Conservation (phyloP, 495 filamentous ascomycete species). For the Chaetomium tenue region DNA sequence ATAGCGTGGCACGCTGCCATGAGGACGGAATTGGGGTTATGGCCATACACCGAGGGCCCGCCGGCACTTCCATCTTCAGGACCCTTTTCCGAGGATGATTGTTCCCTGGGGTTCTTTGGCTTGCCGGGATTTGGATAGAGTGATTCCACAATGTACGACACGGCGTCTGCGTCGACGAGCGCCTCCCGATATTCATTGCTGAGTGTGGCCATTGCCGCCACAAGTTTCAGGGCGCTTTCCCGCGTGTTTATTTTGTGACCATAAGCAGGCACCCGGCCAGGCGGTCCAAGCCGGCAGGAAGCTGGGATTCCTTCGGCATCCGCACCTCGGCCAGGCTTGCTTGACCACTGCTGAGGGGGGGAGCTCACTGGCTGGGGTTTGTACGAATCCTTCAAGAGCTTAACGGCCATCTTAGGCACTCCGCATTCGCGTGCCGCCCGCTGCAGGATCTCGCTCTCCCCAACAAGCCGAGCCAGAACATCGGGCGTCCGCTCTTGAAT, state of each 20-base stretch:
- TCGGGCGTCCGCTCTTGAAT: conserved; percentile 70
- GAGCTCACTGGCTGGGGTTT: conserved; percentile 47
- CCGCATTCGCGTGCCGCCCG: conserved; percentile 77
- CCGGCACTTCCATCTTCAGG: conserved; percentile 12
- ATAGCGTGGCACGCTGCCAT: conserved; percentile 81
- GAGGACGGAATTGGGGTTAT: conserved; percentile 62
- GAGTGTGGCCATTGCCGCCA: conserved; percentile 73
- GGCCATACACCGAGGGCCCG: conserved; percentile 31
- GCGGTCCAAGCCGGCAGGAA: conserved; percentile 53
- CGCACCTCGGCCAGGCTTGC: conserved; percentile 29
- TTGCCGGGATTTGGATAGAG: conserved; percentile 59
- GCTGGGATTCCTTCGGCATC: conserved; percentile 26
- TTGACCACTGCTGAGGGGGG: conserved; percentile 46
- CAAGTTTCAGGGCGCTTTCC: conserved; percentile 71
- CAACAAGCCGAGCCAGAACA: conserved; percentile 73
- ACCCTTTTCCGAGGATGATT: conserved; percentile 21
- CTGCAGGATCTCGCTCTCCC: conserved; percentile 72
- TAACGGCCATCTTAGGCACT: conserved; percentile 68
- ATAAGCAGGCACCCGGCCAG: conserved; percentile 61
- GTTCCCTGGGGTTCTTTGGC: conserved; percentile 33
- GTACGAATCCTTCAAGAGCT: conserved; percentile 69
- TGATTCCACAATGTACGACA: conserved; percentile 80
- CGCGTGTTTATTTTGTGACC: conserved; percentile 74
- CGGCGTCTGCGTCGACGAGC: conserved; percentile 74
- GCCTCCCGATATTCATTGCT: conserved; percentile 83